Evolutionary conservation across 352 stramenopile genomes (phyloP).

Genomic region (Phytopythium oedochilum): DNA sequence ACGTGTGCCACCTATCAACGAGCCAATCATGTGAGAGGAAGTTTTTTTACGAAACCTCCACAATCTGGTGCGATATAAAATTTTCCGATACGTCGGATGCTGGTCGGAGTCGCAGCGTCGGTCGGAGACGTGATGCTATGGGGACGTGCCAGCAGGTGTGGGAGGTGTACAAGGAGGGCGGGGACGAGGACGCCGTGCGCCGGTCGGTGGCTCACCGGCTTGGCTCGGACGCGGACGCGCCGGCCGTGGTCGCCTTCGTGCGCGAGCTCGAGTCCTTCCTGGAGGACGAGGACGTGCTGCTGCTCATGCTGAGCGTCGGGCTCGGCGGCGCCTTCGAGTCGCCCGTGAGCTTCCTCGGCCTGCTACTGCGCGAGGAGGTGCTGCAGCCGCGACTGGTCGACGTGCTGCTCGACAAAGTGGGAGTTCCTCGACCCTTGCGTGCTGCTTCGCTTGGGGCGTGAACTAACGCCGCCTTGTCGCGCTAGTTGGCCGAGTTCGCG

Average conservation of each 20-base stretch:
- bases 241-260: slow-evolving; percentile 21
- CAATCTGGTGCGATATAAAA: no score
- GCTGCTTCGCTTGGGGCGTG: neutral
- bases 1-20: no score
- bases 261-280: slow-evolving; percentile 33
- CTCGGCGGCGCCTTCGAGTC: slow-evolving; percentile 35
- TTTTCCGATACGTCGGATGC: no score
- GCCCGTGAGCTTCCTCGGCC: slow-evolving; percentile 44
- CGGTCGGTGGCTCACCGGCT: slow-evolving; percentile 24
- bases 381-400: slow-evolving; percentile 41
- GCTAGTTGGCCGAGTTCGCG: slow-evolving; percentile 38
- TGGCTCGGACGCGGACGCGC: slow-evolving; percentile 12
- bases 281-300: slow-evolving; percentile 28
- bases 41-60: no score
- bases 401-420: slow-evolving; percentile 45
- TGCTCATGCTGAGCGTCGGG: slow-evolving; percentile 45
- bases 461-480: neutral
- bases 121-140: no score
- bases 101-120: no score
- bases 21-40: no score
- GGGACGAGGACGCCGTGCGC: slow-evolving; percentile 30
- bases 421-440: neutral
- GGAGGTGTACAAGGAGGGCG: slow-evolving; percentile 43
- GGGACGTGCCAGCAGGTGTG: slow-evolving; percentile 32
- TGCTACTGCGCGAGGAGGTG: slow-evolving; percentile 47